Evolutionary conservation across 2,329 filamentous ascomycete genomes (phyloP), one percentile per base, ranked within the genome.

Genomic region (Ophiosphaerella herpotricha): DNA sequence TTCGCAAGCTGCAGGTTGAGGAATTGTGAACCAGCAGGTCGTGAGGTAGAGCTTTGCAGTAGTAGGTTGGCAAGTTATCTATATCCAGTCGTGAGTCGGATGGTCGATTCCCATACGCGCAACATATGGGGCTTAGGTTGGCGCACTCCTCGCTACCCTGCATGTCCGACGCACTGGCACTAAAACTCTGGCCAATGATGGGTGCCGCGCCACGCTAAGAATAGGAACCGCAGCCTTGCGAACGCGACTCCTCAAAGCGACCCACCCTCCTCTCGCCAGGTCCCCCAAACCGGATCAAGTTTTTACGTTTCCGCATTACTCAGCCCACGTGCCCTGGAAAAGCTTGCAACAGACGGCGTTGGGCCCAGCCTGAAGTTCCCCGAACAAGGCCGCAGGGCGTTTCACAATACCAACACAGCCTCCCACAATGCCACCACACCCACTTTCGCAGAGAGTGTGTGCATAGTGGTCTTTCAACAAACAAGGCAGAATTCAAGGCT

Each of bases 121-220:
- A 55, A 48, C 21, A 24, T 39, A 5, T 31, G 45, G 31, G 44
- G 44, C 44, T 46, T 39, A 46, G 36, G 12, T 34, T 36, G 3
- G 5, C 33, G 48, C 42, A 29, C 26, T 29, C 26, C 6, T 29
- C 26, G 6, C 26, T 29, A 6, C 54, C 54, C 51, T 57, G 54
- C 42, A 48, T 26, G n/a, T 50, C 44, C 43, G 36, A 39, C 46
- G 43, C 50, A 41, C 40, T 21, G 39, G 40, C 43, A 8, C 6
- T 1, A 29, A 29, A 29, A 8, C 37, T 46, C 32, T 46, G 46
- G 39, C 48, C 53, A 47, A 55, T 55, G 46, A 48, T 50, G 53
- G 38, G 26, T 21, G 35, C 29, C 45, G 11, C 33, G 47, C 34
- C 39, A 40, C 46, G 34, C 37, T 42, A 11, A 33, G 31, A 18